Conservation (phyloP, 2,329 filamentous ascomycete species). For the Botrytis porri region DNA sequence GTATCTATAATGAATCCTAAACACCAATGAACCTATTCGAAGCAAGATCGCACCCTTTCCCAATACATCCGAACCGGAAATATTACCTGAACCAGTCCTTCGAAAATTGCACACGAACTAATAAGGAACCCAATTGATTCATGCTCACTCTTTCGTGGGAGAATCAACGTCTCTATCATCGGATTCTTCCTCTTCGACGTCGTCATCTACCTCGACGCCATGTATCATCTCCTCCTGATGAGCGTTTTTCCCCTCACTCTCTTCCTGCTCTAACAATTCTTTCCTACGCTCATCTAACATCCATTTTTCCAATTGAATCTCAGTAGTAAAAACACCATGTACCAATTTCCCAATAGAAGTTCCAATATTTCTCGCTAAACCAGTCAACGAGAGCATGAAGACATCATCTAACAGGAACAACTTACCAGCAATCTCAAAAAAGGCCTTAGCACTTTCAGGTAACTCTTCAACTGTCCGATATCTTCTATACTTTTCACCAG, state of each 20-base stretch:
- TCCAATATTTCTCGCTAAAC: conserved; percentile 32
- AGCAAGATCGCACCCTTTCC: not conserved
- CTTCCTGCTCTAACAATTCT: conserved; percentile 4
- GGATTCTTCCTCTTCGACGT: not conserved
- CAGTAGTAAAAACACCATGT: conserved; percentile 33
- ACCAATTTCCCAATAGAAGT: conserved; percentile 32
- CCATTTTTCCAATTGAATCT: conserved; percentile 35
- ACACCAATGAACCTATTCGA: not conserved
- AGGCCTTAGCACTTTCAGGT: conserved; percentile 41
- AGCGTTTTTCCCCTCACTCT: not conserved
- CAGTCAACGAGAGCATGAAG: conserved; percentile 5
- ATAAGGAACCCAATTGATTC: not conserved
- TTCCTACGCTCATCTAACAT: conserved; percentile 30
- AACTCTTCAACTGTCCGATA: conserved; percentile 45
- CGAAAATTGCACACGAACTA: not conserved
- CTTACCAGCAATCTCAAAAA: conserved; percentile 45
- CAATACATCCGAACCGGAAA: not conserved
- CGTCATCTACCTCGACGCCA: not conserved
- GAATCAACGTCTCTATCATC: not conserved
- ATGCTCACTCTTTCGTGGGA: not conserved
- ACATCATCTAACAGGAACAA: not conserved
- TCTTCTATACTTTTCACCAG: conserved; percentile 39
- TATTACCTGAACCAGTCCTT: not conserved
- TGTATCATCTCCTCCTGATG: not conserved
- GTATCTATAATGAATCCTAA: conserved; percentile 8